Conservation (phyloP, 306 rosid genomes). For the Prunus mira region DNA sequence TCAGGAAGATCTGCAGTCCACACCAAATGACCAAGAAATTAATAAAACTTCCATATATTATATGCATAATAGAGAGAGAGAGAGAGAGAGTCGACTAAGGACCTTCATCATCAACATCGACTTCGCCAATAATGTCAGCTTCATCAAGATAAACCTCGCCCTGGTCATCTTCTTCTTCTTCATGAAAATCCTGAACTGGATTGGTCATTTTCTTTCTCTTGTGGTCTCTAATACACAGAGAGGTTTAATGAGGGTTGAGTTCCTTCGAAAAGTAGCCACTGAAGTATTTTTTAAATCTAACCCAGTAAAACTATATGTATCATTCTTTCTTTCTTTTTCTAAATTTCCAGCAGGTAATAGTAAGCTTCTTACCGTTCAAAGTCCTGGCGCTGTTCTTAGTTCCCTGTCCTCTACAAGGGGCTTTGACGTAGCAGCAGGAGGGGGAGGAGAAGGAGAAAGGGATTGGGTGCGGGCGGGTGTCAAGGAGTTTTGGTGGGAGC, state of each 20-base stretch:
- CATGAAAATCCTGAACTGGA: slow-evolving; percentile 18
- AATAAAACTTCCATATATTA: neutral
- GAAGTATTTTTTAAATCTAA: too few species aligned
- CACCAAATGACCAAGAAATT: neutral
- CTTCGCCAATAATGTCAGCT: slow-evolving; percentile 40
- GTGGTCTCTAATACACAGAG: neutral
- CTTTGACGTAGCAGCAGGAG: too few species aligned
- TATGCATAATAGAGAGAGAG: neutral
- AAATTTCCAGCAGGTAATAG: too few species aligned
- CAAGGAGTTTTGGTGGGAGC: too few species aligned
- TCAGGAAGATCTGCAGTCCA: slow-evolving; percentile 50
- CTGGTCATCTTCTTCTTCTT: slow-evolving; percentile 45
- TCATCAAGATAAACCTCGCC: slow-evolving; percentile 50
- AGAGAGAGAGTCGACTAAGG: neutral
- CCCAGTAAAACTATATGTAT: too few species aligned
- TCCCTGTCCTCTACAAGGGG: too few species aligned
- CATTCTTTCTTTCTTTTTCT: too few species aligned
- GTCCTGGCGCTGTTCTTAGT: too few species aligned
- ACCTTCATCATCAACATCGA: slow-evolving; percentile 48
- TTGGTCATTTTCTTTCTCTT: slow-evolving; percentile 17
- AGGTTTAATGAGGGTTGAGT: neutral
- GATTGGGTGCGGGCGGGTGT: too few species aligned
- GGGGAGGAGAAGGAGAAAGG: too few species aligned
- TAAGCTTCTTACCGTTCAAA: too few species aligned
- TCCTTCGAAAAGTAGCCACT: neutral